Evolutionary conservation across 108 stramenopile genomes (phyloP).

Genomic region (Fragilariopsis cylindrus): DNA sequence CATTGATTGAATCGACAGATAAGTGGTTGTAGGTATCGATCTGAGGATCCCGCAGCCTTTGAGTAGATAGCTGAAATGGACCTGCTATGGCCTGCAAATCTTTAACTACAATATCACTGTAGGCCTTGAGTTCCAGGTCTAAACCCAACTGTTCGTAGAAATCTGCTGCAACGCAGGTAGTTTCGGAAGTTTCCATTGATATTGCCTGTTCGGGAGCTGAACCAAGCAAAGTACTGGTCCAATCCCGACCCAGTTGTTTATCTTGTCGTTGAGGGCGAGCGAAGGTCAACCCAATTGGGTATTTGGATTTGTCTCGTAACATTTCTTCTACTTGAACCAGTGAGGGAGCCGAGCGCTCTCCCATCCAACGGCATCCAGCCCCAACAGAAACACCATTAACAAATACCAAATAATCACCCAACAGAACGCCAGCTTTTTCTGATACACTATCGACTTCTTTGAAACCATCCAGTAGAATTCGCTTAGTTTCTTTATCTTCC

Average conservation of each 20-base stretch:
- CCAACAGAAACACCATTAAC: constrained; percentile 85
- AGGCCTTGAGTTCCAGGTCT: constrained; percentile 41
- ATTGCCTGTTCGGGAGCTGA: constrained; percentile 17
- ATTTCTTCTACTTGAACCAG: constrained; percentile 59
- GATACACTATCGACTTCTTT: constrained; percentile 65
- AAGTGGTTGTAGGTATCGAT: constrained; percentile 29
- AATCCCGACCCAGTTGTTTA: constrained; percentile 23
- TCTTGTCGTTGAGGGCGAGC: constrained; percentile 57
- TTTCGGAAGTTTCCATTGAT: constrained; percentile 53
- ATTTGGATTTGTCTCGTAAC: constrained; percentile 44
- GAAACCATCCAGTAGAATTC: constrained; percentile 67
- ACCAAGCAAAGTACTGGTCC: constrained; percentile 20
- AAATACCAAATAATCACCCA: constrained; percentile 85
- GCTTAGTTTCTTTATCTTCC: constrained; percentile 48
- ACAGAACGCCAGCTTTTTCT: constrained; percentile 68
- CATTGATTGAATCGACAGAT: constrained; percentile 75
- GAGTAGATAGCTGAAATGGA: constrained; percentile 42
- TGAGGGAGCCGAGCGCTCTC: constrained; percentile 35
- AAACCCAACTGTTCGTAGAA: constrained; percentile 64
- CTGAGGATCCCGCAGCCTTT: constrained; percentile 45
- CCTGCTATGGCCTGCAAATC: constrained; percentile 71
- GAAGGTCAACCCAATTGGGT: constrained; percentile 84
- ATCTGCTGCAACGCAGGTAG: constrained; percentile 62
- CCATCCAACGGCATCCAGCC: constrained; percentile 73
- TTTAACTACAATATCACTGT: constrained; percentile 61